Conservation (phyloP, 331 rosid genomes). For the Prunus yedoensis region DNA sequence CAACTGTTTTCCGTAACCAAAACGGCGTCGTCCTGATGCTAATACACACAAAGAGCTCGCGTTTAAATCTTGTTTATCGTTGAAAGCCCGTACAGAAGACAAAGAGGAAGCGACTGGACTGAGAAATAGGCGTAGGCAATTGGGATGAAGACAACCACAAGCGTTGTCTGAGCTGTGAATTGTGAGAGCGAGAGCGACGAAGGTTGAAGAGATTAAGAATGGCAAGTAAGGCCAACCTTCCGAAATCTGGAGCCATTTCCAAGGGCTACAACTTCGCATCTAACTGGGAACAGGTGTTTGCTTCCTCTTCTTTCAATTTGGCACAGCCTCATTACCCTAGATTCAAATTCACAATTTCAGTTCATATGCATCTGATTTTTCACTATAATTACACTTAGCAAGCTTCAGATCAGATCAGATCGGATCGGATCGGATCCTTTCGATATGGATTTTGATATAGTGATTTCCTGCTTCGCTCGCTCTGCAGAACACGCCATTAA, state of each 20-base stretch:
- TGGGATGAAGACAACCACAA: not conserved
- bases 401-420: not conserved
- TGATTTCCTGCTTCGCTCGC: not conserved
- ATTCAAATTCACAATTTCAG: not conserved
- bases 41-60: not conserved
- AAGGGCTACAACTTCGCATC: conserved; percentile 92
- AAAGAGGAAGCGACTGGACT: not conserved
- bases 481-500: conserved; percentile 74
- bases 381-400: not conserved
- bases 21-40: not conserved
- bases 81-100: not conserved
- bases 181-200: not conserved
- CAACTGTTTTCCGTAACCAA: not conserved
- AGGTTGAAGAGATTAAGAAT: conserved; percentile 10
- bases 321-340: not conserved
- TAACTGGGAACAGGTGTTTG: conserved; percentile 81
- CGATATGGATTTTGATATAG: not conserved
- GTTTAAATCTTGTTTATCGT: not conserved
- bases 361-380: not conserved
- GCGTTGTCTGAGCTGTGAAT: not conserved
- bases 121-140: not conserved
- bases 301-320: not conserved
- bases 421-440: conserved; percentile 28
- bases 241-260: conserved; percentile 81
- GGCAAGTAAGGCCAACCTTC: conserved; percentile 48